phyloP scores from a whole-genome alignment of 495 filamentous ascomycete species.

The Penicillium herquei region DNA sequence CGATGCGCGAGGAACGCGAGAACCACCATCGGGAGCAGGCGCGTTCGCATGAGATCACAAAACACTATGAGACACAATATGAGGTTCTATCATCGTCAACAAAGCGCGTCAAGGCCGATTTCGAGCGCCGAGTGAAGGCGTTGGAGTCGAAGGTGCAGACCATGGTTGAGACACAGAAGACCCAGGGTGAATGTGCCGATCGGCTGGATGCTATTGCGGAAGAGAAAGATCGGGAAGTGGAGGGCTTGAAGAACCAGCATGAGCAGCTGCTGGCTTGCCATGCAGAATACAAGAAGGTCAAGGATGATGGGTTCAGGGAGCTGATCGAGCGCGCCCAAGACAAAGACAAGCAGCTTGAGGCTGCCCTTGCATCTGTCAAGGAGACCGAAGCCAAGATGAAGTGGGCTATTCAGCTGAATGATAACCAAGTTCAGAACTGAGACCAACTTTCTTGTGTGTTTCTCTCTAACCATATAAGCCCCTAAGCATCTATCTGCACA shows the following conservation, averaged over 20 bases:
- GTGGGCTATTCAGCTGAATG: conserved; percentile 66
- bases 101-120: conserved; percentile 52
- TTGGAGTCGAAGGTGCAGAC: conserved; percentile 29
- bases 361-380: conserved; percentile 56
- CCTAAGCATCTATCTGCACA: background rate
- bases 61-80: conserved; percentile 57
- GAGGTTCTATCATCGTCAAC: conserved; percentile 65
- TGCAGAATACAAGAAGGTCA: conserved; percentile 60
- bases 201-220: conserved; percentile 64
- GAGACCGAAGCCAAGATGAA: conserved; percentile 64
- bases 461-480: background rate
- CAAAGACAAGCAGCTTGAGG: conserved; percentile 55
- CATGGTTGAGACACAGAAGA: conserved; percentile 40
- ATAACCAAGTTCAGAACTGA: conserved; percentile 45
- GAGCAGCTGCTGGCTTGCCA: conserved; percentile 56
- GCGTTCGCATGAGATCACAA: conserved; percentile 57
- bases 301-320: conserved; percentile 56
- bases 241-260: conserved; percentile 56
- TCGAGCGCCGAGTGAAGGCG: conserved; percentile 35
- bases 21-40: conserved; percentile 60
- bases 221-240: conserved; percentile 67
- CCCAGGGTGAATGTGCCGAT: conserved; percentile 55
- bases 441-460: background rate
- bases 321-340: conserved; percentile 55
- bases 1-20: conserved; percentile 53